phyloP scores from a whole-genome alignment of 2,329 filamentous ascomycete genomes.

The Hansfordia pulvinata region DNA sequence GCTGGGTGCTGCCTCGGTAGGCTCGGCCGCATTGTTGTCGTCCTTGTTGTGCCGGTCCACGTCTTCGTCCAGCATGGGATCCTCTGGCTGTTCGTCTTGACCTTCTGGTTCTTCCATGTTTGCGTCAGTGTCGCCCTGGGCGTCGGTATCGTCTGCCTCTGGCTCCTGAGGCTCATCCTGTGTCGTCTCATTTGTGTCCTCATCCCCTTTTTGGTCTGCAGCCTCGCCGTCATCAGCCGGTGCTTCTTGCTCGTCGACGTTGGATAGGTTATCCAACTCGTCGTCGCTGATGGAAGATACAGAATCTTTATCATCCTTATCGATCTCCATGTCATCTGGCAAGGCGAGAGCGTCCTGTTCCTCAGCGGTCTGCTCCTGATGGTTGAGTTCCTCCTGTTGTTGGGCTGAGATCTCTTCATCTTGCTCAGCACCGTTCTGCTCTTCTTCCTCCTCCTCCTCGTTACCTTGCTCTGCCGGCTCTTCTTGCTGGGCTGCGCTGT shows the following conservation, averaged over 20 bases:
- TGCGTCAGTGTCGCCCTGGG: slow-evolving; percentile 19
- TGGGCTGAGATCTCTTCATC: slow-evolving; percentile 47
- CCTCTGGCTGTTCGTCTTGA: slow-evolving; percentile 18
- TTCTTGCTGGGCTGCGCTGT: slow-evolving; percentile 37
- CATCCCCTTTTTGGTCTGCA: slow-evolving; percentile 25
- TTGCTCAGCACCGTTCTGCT: slow-evolving; percentile 27
- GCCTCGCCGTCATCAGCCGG: slow-evolving; percentile 18
- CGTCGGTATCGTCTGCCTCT: slow-evolving; percentile 36
- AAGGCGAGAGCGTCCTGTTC: slow-evolving; percentile 73
- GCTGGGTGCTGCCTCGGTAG: slow-evolving; percentile 47
- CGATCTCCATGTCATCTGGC: slow-evolving; percentile 78
- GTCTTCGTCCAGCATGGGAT: slow-evolving; percentile 18
- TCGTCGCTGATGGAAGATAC: slow-evolving; percentile 37
- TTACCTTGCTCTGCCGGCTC: slow-evolving; percentile 22
- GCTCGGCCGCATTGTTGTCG: slow-evolving; percentile 41
- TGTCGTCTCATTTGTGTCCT: slow-evolving; percentile 30
- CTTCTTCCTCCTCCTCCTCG: slow-evolving; percentile 29
- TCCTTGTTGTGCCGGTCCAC: slow-evolving; percentile 22
- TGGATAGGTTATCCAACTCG: slow-evolving; percentile 43
- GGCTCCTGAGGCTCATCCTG: slow-evolving; percentile 37
- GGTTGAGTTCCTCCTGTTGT: slow-evolving; percentile 41
- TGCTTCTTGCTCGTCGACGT: slow-evolving; percentile 31
- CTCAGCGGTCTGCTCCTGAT: slow-evolving; percentile 61
- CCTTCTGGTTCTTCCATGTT: slow-evolving; percentile 18
- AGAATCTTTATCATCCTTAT: slow-evolving; percentile 49